Conservation (phyloP, 441 rosid species). For the Corymbia calophylla region DNA sequence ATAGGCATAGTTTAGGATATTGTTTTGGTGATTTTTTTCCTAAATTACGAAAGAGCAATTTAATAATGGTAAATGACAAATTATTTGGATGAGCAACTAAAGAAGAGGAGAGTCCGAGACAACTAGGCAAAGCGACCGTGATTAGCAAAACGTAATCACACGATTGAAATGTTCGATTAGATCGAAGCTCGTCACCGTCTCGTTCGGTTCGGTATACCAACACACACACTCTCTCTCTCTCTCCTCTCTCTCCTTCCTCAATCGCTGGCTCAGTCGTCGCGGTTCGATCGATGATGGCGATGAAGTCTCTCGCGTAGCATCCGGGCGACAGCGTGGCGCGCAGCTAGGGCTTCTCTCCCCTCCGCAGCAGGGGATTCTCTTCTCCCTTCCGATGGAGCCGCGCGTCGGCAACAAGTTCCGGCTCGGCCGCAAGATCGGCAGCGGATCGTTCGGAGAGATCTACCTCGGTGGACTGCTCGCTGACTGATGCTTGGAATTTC, state of each 20-base stretch:
- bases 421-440: slow-evolving; percentile 55
- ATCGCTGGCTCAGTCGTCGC: not conserved
- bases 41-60: not conserved
- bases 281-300: not conserved
- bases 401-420: slow-evolving; percentile 46
- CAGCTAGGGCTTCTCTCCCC: not conserved
- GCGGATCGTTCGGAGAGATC: slow-evolving; percentile 65
- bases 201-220: not conserved
- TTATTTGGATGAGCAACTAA: not conserved
- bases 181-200: not conserved
- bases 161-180: not conserved
- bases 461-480: slow-evolving; percentile 24
- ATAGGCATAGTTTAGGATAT: not conserved
- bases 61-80: not conserved
- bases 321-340: not conserved
- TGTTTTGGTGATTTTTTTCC: not conserved
- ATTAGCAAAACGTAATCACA: not conserved
- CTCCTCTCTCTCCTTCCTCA: not conserved
- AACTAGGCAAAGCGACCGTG: not conserved
- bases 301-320: not conserved
- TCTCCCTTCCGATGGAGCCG: slow-evolving; percentile 31
- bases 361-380: not conserved
- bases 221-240: not conserved
- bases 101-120: not conserved
- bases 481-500: not conserved